Evolutionary conservation across 2,329 filamentous ascomycete species (phyloP), one percentile per base, ranked within the genome.

Genomic region (Cladophialophora immunda): DNA sequence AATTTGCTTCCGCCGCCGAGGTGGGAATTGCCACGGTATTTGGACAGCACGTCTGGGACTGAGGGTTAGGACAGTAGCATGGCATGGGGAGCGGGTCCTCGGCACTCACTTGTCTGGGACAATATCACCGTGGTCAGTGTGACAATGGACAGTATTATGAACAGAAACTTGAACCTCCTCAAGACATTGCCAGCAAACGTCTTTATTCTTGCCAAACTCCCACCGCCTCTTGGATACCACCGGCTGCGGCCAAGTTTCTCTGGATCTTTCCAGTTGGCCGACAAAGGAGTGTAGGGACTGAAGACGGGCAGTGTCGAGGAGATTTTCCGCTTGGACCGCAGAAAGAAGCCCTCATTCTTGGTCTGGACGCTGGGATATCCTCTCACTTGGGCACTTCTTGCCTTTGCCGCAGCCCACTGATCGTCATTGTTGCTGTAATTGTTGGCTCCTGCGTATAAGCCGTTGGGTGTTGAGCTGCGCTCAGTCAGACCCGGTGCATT

Each of bases 1-100:
- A 91, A 94, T 75, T 97, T 98, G 76, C 90, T 89, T 22, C 95
- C 95, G 57, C 92, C 92, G 58, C 94, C 94, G 3, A 96, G 83
- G 79, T 86, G 86, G 38, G 89, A 82, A 55, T 90, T 85, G 80
- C 92, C 86, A 74, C 93, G 88, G 83, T 92, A 97, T 68, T 79
- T 76, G 69, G 84, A 81, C 63, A 85, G 79, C 50, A 89, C 73
- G 60, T 83, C 87, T 89, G 77, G 81, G 81, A 73, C 38, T 15
- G 38, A 29, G n/a, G n/a, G 32, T 36, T 57, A 32, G 47, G 56
- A 45, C 19, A 5, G 11, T 6, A 25, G n/a, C 30, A 19, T 11
- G 29, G 11, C 0, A 11, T 38, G 36, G 27, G 25, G 4, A 41
- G 15, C 1, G 22, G n/a, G 15, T 29, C 55, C 15, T 3, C 22